Base-by-base conservation (phyloP, 179 eudicot genomes). In the Beta corolliflora region DNA sequence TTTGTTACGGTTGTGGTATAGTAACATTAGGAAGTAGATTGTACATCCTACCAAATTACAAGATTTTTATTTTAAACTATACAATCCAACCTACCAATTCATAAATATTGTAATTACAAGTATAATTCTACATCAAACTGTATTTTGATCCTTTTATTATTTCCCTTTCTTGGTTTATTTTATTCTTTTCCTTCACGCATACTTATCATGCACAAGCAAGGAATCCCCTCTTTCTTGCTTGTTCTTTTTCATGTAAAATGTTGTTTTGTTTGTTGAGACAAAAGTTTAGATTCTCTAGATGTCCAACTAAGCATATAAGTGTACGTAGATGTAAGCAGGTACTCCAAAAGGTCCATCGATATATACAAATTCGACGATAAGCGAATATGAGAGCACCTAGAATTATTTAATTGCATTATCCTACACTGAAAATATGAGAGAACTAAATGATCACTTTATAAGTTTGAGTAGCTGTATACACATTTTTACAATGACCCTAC, bases 201-300 rank as follows among this genome's bases (percentile, higher is more conserved):
- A 81, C 79, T 81, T 76, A 45, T 75, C 79, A 74, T 67, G 74
- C 80, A 48, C 78, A 75, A 67, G 79, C 79, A 66, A 75, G 83
- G 80, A 75, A 76, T 81, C 79, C 31, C 6, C 68, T 36, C 41
- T 46, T 18, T 71, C 21, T 18, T 2, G 44, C 9, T 36, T 41
- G 19, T 8, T 46, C 54, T 44, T 45, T 69, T 45, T 45, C 75
- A 72, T 72, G 55, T 18, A 46, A 46, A 68, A 45, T 71, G 56
- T 48, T 14, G 58, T 52, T 19, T 52, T 23, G 5, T 52, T 72
- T 72, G 52, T 72, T 52, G 4, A 48, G 59, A 52, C 25, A n/a
- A 14, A 48, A 1, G 5, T 31, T 55, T 13, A 31, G 63, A 73
- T 54, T 73, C 46, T 55, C 46, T 73, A 73, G 58, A 25, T 54